Evolutionary conservation across 805 yeast genomes (phyloP).

Genomic region (Metschnikowia vanudenii): DNA sequence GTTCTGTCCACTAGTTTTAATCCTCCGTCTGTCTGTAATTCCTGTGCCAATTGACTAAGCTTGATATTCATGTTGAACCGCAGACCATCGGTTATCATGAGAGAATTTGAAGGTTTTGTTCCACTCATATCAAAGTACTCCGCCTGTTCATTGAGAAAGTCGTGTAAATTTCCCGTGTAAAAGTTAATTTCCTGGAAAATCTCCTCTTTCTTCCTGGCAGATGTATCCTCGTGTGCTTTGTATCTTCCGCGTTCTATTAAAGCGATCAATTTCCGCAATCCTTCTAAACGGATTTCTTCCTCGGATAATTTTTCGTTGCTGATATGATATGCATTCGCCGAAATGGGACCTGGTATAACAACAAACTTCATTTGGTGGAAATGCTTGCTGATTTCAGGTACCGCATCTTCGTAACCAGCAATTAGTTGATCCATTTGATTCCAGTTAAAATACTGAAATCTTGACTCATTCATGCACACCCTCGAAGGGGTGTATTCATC

Average conservation of each 20-base stretch:
- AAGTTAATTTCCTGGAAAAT: slow-evolving; percentile 73
- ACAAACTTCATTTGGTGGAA: slow-evolving; percentile 78
- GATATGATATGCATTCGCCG: slow-evolving; percentile 50
- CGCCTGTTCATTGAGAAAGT: slow-evolving; percentile 53
- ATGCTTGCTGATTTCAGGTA: slow-evolving; percentile 52
- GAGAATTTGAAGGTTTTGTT: slow-evolving; percentile 29
- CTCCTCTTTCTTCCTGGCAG: slow-evolving; percentile 38
- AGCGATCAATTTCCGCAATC: slow-evolving; percentile 66
- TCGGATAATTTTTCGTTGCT: slow-evolving; percentile 63
- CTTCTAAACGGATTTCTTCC: slow-evolving; percentile 93
- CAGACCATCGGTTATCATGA: slow-evolving; percentile 32
- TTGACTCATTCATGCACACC: slow-evolving; percentile 53
- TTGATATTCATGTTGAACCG: slow-evolving; percentile 51
- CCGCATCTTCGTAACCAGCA: slow-evolving; percentile 86
- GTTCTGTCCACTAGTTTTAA: slow-evolving; percentile 70
- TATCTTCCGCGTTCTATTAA: slow-evolving; percentile 59
- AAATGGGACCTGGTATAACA: slow-evolving; percentile 72
- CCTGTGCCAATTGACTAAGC: slow-evolving; percentile 54
- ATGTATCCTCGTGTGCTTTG: slow-evolving; percentile 26
- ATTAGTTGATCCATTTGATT: slow-evolving; percentile 83
- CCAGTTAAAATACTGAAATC: slow-evolving; percentile 72
- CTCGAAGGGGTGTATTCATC: slow-evolving; percentile 57
- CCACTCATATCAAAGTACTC: slow-evolving; percentile 42
- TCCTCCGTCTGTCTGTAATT: slow-evolving; percentile 63
- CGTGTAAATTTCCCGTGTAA: slow-evolving; percentile 81